Base-by-base conservation (phyloP, 2,329 filamentous ascomycete species). In the Diplocarpon rosae region DNA sequence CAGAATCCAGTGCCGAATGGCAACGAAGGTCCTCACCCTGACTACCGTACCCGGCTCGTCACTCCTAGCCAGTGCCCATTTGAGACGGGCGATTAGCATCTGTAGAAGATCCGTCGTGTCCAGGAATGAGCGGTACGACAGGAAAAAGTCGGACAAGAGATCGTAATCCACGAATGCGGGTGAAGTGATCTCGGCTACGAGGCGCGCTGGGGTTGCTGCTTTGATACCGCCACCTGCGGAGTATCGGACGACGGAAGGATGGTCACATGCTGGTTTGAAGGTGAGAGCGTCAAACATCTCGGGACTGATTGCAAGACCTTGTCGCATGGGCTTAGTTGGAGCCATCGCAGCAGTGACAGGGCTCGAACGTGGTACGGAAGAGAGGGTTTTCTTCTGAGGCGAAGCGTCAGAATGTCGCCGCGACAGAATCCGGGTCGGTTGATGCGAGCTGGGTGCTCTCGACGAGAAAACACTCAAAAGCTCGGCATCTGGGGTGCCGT, bases 161-260 rank as follows among this genome's bases (percentile, higher is more conserved):
- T 96, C 90, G 62, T 98, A 98, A 63, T 98, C 90, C 59, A 98
- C 78, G 61, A 96, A 95, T 39, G 80, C 88, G 13, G 92, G 87
- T 0, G 92, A 96, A 0, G 92, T 96, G 51, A 98, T 95, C 65
- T 98, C 89, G 11, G 90, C 89, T 39, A 98, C 85, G 31, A 98
- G 78, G 11, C 92, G 82, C 2, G 89, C 81, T 1, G 90, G 88
- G 0, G 88, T 95, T 12, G 92, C 92, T 29, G 92, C 92, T 27
- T 81, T 82, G 15, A 98, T 89, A 34, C 86, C 76, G 39, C 80
- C 79, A 10, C 77, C 78, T 3, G 70, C 67, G 2, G 85, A 80
- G 62, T 93, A 95, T 46, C 86, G 83, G 16, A 98, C 90, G 46
- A 95, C 79, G 1, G 80, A 70, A 37, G 76, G 75, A 60, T 94